Evolutionary conservation across 1,139 yeast species (phyloP).

Genomic region (Pneumocystis canis): DNA sequence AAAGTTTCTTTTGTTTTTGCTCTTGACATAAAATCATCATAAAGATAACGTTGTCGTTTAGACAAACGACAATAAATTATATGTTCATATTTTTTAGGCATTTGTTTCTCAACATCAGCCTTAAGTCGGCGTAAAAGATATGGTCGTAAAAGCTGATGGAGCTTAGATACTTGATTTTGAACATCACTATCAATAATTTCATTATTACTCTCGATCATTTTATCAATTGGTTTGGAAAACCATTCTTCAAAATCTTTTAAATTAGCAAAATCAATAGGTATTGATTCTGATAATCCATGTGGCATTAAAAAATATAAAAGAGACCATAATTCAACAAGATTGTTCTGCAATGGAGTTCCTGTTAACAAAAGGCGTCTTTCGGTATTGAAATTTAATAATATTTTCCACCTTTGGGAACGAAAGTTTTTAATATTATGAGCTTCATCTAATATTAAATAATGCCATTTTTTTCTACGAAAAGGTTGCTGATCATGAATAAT

Average conservation of each 20-base stretch:
- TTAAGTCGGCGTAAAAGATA: constrained; percentile 80
- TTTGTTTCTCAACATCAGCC: constrained; percentile 93
- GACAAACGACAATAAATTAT: constrained; percentile 83
- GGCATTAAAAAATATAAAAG: constrained; percentile 91
- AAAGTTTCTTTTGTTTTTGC: constrained; percentile 90
- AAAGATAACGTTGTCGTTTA: constrained; percentile 77
- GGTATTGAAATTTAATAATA: constrained; percentile 81
- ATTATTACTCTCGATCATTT: constrained; percentile 64
- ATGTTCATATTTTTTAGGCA: constrained; percentile 97
- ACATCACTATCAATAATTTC: constrained; percentile 53
- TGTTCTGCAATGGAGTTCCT: constrained; percentile 91
- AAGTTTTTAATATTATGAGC: constrained; percentile 97
- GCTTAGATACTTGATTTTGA: constrained; percentile 64
- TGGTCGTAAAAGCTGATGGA: constrained; percentile 89
- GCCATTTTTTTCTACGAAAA: constrained; percentile 85
- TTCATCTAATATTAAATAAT: constrained; percentile 91
- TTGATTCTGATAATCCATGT: constrained; percentile 42
- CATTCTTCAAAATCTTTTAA: constrained; percentile 91
- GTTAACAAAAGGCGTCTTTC: constrained; percentile 75
- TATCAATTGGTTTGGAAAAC: constrained; percentile 96
- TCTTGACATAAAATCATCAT: constrained; percentile 94
- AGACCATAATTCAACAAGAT: constrained; percentile 69
- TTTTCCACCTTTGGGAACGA: constrained; percentile 94
- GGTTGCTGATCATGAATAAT: constrained; percentile 94
- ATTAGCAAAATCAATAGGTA: constrained; percentile 95